Evolutionary conservation across 179 eudicot species (phyloP), one percentile per base, ranked within the genome.

Genomic region (Drosera spatulata): DNA sequence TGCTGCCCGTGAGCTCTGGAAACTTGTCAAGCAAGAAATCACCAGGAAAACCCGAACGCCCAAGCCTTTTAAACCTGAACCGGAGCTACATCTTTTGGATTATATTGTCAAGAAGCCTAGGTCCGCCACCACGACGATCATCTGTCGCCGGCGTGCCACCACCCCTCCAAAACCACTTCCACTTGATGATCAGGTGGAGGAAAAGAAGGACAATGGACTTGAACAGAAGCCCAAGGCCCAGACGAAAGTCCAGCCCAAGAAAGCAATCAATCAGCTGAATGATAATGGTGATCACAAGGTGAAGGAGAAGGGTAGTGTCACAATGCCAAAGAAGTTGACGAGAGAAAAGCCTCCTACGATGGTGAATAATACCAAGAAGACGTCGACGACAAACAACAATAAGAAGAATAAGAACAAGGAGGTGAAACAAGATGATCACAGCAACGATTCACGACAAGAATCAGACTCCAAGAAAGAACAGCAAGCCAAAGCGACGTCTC

Each of bases 1-100:
- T 3, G 77, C 79, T 3, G 79, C 85, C 43, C 70, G 61, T 7
- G 77, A 77, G 59, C 55, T 80, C 48, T 73, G 79, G 7, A 72
- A 48, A 13, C 59, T 80, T 9, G 71, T 80, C 6, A 56, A 58
- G 15, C 58, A 74, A 9, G 79, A 77, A 55, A 59, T 61, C 11
- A 22, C 58, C 60, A 65, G 49, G 12, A 58, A 47, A 10, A 59
- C 59, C 56, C 61, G 15, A 10, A 70, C 63, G 39, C 57, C 72
- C 33, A 55, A 6, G 40, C 38, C 61, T 10, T 8, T 53, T 38
- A 69, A 69, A 57, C 62, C 77, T 8, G 75, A 66, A 43, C 62
- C 65, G 0, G 71, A 69, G 2, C 61, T 55, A 2, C 78, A 66
- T 6, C 55, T 45, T 39, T 59, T 59, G 7, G 81, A 71, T 33